A percentile compares a stretch with the other conserved stretches of the same genome.
phyloP scores from a whole-genome alignment of 805 yeast genomes.

The Candida endomychidarum region DNA sequence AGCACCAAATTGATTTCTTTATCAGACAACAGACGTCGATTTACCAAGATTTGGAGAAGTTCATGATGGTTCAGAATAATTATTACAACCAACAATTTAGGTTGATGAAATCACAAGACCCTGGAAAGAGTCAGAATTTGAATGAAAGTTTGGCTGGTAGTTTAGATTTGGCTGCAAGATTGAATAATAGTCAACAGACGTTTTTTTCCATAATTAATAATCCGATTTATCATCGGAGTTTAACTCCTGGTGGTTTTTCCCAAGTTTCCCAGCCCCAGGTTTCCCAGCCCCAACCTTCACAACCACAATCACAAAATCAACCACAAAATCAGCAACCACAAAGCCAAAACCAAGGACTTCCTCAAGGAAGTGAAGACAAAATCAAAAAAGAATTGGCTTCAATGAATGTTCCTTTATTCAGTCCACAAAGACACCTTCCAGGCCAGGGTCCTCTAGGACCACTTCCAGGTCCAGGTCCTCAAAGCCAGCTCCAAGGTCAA shows the following conservation, averaged over 20 bases:
- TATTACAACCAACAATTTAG: conserved; percentile 16
- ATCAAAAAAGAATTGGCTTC: not conserved
- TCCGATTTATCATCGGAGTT: conserved; percentile 1
- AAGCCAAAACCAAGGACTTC: too few species aligned
- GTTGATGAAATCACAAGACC: not conserved
- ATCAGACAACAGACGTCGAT: conserved; percentile 16
- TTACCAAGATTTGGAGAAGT: conserved; percentile 13
- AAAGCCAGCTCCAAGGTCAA: too few species aligned
- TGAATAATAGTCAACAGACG: conserved; percentile 12
- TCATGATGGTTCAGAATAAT: conserved; percentile 19
- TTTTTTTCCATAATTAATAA: conserved; percentile 9
- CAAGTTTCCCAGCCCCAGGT: not conserved
- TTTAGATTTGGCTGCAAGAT: conserved; percentile 19
- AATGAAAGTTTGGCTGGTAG: conserved; percentile 19
- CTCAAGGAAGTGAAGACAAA: too few species aligned
- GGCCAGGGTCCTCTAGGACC: too few species aligned
- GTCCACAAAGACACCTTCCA: too few species aligned
- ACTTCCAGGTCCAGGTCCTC: too few species aligned
- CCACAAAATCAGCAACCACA: not conserved
- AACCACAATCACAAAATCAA: not conserved
- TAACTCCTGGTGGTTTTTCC: too few species aligned
- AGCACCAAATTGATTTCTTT: conserved; percentile 15
- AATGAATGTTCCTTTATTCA: not conserved
- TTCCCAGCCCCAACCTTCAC: not conserved
- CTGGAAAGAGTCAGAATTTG: conserved; percentile 10